Conservation (phyloP, 192 early-diverging fungal genomes). For the Coemansia sp. region DNA sequence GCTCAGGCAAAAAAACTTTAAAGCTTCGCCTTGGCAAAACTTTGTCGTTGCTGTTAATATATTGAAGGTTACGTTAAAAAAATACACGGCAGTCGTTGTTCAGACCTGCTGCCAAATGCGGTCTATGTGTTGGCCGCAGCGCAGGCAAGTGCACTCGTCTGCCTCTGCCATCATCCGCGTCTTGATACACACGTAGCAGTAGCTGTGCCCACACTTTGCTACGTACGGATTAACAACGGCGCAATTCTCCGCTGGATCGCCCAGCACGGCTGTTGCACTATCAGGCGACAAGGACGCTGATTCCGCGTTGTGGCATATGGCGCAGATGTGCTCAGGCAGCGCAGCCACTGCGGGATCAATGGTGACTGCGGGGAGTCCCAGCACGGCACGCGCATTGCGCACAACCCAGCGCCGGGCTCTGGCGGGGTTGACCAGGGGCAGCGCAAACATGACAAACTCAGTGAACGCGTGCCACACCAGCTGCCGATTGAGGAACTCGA, state of each 20-base stretch:
- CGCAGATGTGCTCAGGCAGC: slow-evolving; percentile 69
- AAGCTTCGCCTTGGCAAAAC: no score
- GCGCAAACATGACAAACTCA: slow-evolving; percentile 84
- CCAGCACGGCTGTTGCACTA: background rate
- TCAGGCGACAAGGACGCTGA: background rate
- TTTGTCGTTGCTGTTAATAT: no score
- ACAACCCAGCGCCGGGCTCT: slow-evolving; percentile 37
- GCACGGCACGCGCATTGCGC: slow-evolving; percentile 23
- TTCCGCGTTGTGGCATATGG: slow-evolving; percentile 60
- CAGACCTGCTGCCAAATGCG: slow-evolving; percentile 45
- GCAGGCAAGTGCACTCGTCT: slow-evolving; percentile 70
- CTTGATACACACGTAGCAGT: slow-evolving; percentile 90
- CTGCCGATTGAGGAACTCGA: slow-evolving; percentile 92
- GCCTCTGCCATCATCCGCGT: slow-evolving; percentile 71
- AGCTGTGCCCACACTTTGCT: slow-evolving; percentile 80
- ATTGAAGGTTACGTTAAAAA: background rate
- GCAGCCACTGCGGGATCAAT: slow-evolving; percentile 37
- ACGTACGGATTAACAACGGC: slow-evolving; percentile 66
- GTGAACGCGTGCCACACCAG: slow-evolving; percentile 93
- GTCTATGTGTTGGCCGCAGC: slow-evolving; percentile 69
- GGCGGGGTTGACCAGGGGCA: slow-evolving; percentile 71
- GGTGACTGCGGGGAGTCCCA: slow-evolving; percentile 54
- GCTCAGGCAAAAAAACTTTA: no score
- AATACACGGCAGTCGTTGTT: background rate
- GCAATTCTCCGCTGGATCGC: slow-evolving; percentile 21